A percentile compares a stretch with the other conserved stretches of the same genome.
phyloP scores from a whole-genome alignment of 805 yeast genomes.

The Saturnispora ahearnii region DNA sequence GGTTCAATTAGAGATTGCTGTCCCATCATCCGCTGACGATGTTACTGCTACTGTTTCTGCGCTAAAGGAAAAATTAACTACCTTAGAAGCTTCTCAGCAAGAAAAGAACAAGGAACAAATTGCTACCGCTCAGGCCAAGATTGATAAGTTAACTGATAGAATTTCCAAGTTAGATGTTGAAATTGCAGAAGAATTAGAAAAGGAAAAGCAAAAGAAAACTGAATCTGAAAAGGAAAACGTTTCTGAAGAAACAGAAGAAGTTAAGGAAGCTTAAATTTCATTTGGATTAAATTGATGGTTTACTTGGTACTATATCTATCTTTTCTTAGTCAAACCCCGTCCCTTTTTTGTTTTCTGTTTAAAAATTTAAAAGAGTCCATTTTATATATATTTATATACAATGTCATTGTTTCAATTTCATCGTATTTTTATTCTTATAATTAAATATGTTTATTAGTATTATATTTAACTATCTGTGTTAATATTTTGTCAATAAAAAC shows the following conservation, averaged over 20 bases:
- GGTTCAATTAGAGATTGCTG: slow-evolving; percentile 62
- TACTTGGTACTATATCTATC: slow-evolving; percentile 2
- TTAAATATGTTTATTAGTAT: not conserved
- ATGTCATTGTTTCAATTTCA: not conserved
- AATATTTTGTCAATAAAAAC: too few relatives aligned
- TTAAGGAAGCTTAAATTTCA: not conserved
- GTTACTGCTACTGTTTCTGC: slow-evolving; percentile 54
- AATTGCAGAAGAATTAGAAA: slow-evolving; percentile 23
- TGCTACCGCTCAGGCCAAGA: slow-evolving; percentile 67
- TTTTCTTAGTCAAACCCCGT: not conserved
- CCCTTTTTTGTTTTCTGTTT: not conserved
- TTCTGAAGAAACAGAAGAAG: slow-evolving; percentile 3
- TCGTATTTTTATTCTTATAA: not conserved
- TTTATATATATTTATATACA: not conserved
- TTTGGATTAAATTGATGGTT: not conserved
- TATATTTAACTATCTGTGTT: not conserved
- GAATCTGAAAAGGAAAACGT: slow-evolving; percentile 4
- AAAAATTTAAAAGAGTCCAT: not conserved
- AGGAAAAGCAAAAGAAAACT: slow-evolving; percentile 15
- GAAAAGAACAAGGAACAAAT: slow-evolving; percentile 70
- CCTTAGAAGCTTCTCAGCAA: slow-evolving; percentile 64
- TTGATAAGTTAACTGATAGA: slow-evolving; percentile 55
- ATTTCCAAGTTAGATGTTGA: slow-evolving; percentile 23
- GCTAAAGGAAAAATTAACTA: slow-evolving; percentile 63
- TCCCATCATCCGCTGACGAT: slow-evolving; percentile 72